Base-by-base conservation (phyloP, 1,139 yeast genomes). In the Zygotorulaspora mrakii region DNA sequence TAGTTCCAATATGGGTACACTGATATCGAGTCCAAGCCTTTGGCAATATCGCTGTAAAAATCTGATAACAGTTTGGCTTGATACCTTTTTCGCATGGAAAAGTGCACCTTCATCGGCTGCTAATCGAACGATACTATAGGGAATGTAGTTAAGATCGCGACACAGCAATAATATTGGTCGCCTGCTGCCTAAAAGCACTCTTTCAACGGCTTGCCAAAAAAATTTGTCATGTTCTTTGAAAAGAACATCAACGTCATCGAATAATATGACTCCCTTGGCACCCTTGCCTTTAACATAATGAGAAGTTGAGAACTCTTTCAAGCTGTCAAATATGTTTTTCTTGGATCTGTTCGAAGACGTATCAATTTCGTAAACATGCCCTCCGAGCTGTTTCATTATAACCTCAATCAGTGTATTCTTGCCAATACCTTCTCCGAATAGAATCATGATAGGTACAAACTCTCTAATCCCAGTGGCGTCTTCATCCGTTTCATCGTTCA, bases 241-340 rank as follows among this genome's bases (percentile, higher is more conserved):
- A 20, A 89, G 61, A 10, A 86, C 68, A 59, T 91, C 96, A 18
- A 85, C 89, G 52, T 91, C 96, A 53, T 89, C 96, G 39, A 91
- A 70, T 25, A 91, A 62, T 2, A 91, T 79, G 6, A 88, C 66
- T 4, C 91, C 88, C 40, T 77, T 73, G 45, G 77, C 80, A 37
- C 61, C 59, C 21, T 54, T 65, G 31, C 67, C 67, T 54, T 82
- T 87, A 0, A 91, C 91, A 36, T 84, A 67, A 46, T 87, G 91
- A 0, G 95, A 83, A 3, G 95, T 89, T 42, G 94, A 80, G 42
- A 87, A 73, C 53, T 94, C 97, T 39, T 76, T 81, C 32, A 91
- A 67, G 25, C 73, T 74, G 18, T 78, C 74, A 43, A 71, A 66
- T 14, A 89, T 73, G 46, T 85, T 91, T 53, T 78, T 82, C 31